phyloP scores from a whole-genome alignment of 371 early-diverging fungal genomes.

The Mortierella sp. region DNA sequence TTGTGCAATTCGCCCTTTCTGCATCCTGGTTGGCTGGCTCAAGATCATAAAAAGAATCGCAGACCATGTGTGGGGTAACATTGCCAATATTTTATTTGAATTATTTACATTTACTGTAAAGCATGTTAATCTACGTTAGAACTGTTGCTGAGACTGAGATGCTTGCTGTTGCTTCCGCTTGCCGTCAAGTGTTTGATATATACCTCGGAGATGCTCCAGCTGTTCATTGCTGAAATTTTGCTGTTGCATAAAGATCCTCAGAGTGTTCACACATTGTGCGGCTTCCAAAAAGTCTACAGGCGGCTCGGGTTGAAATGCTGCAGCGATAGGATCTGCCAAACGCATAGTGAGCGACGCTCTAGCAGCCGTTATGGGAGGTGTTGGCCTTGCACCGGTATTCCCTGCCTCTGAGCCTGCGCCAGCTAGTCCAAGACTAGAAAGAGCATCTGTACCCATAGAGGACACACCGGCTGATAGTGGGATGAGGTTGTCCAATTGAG shows the following conservation, averaged over 20 bases:
- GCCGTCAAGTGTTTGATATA: conserved; percentile 24
- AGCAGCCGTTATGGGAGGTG: conserved; percentile 13
- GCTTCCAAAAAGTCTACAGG: conserved; percentile 39
- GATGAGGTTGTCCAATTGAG: conserved; percentile 6
- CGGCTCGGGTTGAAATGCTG: conserved; percentile 34
- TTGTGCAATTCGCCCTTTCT: background rate
- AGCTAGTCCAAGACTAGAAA: conserved; percentile 2
- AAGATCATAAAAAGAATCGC: no score
- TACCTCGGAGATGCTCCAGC: conserved; percentile 19
- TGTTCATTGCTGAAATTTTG: conserved; percentile 26
- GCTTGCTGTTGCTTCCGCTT: conserved; percentile 23
- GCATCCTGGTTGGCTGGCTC: background rate
- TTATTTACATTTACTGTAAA: no score
- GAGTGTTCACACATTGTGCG: conserved; percentile 23
- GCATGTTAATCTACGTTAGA: background rate
- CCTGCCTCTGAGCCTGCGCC: background rate
- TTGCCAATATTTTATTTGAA: background rate
- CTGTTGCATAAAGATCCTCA: conserved; percentile 49
- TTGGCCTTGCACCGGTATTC: background rate
- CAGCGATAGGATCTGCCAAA: conserved; percentile 28
- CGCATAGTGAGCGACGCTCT: conserved; percentile 19
- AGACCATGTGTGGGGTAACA: no score
- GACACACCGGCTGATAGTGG: background rate
- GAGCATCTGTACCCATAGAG: conserved; percentile 1
- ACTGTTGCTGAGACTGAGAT: no score